phyloP scores from a whole-genome alignment of 306 rosid genomes.

The Cucurbita argyrosperma region DNA sequence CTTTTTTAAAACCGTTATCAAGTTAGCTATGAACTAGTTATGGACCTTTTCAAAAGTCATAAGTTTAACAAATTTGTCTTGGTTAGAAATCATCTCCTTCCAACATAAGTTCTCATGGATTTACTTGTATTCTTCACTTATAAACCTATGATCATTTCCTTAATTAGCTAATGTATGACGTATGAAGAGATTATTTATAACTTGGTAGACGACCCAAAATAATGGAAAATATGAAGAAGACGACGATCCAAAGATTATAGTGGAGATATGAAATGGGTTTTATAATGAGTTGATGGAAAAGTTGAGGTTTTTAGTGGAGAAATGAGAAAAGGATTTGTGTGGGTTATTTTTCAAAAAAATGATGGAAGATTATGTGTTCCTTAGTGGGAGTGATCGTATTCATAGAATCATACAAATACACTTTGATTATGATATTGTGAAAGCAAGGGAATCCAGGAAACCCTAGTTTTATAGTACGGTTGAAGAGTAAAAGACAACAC shows the following conservation, averaged over 20 bases:
- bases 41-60: neutral
- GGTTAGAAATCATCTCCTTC: too few relatives aligned
- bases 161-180: too few relatives aligned
- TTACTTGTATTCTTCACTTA: too few relatives aligned
- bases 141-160: too few relatives aligned
- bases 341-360: constrained; percentile 10
- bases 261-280: neutral
- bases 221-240: neutral
- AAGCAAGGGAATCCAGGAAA: neutral
- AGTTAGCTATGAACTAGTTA: too few relatives aligned
- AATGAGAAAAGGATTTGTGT: constrained; percentile 35
- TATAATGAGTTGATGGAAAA: constrained; percentile 16
- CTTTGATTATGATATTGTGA: neutral
- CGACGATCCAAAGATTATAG: neutral
- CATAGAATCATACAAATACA: neutral
- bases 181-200: too few relatives aligned
- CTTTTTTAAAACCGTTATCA: too few relatives aligned
- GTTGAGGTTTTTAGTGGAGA: constrained; percentile 40
- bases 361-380: constrained; percentile 41
- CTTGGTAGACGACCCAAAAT: neutral
- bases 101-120: too few relatives aligned
- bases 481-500: neutral
- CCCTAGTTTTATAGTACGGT: neutral
- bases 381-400: constrained; percentile 24
- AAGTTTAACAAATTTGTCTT: neutral